These are phyloP conservation scores for Populus alba DNA, from an alignment of 345 rosid genomes.

Conservation along the genomic window DNA sequence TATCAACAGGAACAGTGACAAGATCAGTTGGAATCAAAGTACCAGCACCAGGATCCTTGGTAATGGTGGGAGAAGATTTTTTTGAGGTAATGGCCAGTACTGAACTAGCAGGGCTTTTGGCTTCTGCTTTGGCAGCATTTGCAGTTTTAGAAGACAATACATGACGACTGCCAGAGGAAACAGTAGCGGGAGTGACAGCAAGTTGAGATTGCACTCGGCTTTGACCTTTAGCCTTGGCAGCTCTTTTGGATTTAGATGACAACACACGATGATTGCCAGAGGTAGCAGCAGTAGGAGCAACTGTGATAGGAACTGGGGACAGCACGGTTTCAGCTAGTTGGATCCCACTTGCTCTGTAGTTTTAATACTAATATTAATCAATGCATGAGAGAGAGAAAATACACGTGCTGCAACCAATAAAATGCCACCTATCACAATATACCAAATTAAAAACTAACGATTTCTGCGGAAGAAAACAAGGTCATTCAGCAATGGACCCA, in stretches of 20 bases:
- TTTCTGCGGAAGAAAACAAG: not conserved
- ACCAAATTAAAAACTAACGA: not conserved
- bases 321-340: conserved; percentile 48
- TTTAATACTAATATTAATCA: conserved; percentile 2
- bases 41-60: conserved; percentile 11
- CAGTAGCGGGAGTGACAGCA: conserved; percentile 22
- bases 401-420: not conserved
- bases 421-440: not conserved
- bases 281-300: conserved; percentile 17
- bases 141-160: conserved; percentile 25
- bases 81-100: conserved; percentile 14
- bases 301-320: conserved; percentile 11
- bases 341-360: conserved; percentile 46
- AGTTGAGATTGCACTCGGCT: conserved; percentile 25
- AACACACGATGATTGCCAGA: conserved; percentile 24
- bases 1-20: conserved; percentile 16
- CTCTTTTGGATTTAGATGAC: conserved; percentile 15
- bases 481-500: conserved; percentile 5
- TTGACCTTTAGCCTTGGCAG: conserved; percentile 24
- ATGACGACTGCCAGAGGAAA: conserved; percentile 23
- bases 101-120: conserved; percentile 17
- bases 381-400: not conserved
- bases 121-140: conserved; percentile 21
- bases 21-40: conserved; percentile 8
- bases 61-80: not conserved